Conservation (phyloP, 148 eudicot genomes). For the Nyssa sinensis region DNA sequence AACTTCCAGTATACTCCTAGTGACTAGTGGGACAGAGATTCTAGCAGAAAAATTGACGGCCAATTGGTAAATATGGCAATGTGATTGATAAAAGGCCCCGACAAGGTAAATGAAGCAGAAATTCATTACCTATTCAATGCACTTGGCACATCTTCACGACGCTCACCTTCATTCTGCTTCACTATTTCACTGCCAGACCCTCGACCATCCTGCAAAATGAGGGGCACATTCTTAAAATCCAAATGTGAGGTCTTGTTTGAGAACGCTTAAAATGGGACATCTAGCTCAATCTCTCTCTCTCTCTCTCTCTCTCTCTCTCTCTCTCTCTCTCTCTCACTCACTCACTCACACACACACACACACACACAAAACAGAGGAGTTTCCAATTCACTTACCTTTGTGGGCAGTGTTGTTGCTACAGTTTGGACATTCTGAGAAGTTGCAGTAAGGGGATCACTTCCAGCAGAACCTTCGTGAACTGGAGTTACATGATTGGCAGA, state of each 20-base stretch:
- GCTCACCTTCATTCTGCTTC: slow-evolving; percentile 63
- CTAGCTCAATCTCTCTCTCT: background rate
- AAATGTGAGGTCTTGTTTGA: too few species aligned
- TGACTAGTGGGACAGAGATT: slow-evolving; percentile 67
- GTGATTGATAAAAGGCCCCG: background rate
- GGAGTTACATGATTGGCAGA: slow-evolving; percentile 35
- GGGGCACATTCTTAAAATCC: slow-evolving; percentile 3
- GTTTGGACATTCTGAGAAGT: slow-evolving; percentile 39
- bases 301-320: too few species aligned
- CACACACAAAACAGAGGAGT: background rate
- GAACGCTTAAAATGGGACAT: background rate
- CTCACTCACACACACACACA: too few species aligned
- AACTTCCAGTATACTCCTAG: slow-evolving; percentile 86
- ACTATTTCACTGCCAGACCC: slow-evolving; percentile 46
- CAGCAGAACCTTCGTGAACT: slow-evolving; percentile 34
- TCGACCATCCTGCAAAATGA: slow-evolving; percentile 54
- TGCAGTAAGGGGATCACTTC: slow-evolving; percentile 42
- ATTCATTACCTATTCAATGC: slow-evolving; percentile 49
- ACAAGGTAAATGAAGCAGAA: slow-evolving; percentile 1
- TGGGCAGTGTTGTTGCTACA: slow-evolving; percentile 31
- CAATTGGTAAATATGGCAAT: background rate
- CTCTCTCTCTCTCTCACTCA: too few species aligned
- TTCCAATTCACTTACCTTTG: slow-evolving; percentile 47
- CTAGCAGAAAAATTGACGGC: slow-evolving; percentile 31
- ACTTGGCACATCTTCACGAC: slow-evolving; percentile 60